Conservation (phyloP, 345 rosid genomes). For the Murraya paniculata region DNA sequence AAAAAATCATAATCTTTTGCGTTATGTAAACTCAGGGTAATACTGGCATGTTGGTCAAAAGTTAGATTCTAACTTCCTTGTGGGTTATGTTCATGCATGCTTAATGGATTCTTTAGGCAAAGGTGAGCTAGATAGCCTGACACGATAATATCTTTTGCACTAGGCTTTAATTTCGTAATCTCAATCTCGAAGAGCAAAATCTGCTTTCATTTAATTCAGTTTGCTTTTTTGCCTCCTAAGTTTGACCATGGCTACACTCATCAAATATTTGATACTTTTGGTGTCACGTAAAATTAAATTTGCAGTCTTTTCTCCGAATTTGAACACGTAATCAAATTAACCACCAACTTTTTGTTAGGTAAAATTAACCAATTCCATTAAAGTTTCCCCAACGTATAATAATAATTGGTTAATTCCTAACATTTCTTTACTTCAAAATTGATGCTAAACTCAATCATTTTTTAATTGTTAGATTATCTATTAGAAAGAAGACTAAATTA, state of each 20-base stretch:
- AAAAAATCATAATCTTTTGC: neutral
- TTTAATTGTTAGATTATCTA: no score
- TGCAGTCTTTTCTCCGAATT: neutral
- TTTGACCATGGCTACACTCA: neutral
- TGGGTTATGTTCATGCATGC: constrained; percentile 27
- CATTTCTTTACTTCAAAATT: no score
- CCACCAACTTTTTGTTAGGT: no score
- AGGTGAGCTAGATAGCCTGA: constrained; percentile 26
- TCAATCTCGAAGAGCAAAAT: constrained; percentile 10
- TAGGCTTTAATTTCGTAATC: constrained; percentile 24
- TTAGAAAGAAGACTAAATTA: no score
- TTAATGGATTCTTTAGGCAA: constrained; percentile 37
- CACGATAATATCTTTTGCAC: constrained; percentile 9
- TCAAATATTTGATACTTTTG: neutral
- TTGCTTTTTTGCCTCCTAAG: neutral
- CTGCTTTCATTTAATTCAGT: constrained; percentile 1
- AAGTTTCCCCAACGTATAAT: no score
- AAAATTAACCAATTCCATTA: no score
- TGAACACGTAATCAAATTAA: neutral
- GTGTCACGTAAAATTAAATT: neutral
- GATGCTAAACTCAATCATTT: no score
- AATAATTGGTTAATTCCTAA: no score
- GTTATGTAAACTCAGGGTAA: constrained; percentile 25
- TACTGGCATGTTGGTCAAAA: constrained; percentile 31
- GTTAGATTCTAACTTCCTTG: constrained; percentile 36